These are phyloP conservation scores for Tremella mesenterica DNA, from an alignment of 768 basidiomycete species.

Conservation along the genomic window DNA sequence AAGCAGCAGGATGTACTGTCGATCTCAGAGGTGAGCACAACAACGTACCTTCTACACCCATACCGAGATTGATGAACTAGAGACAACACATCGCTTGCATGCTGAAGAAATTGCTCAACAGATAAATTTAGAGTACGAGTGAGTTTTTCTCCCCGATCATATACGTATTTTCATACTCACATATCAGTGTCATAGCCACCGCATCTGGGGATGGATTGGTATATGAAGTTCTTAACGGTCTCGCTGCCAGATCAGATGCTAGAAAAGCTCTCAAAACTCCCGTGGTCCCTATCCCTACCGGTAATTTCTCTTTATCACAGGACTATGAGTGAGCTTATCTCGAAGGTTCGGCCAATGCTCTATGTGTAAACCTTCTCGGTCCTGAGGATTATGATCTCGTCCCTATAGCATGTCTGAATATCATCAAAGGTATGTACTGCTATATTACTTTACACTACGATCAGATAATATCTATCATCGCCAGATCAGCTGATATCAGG, in stretches of 20 bases:
- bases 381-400: constrained; percentile 40
- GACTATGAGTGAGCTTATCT: not conserved
- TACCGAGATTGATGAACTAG: constrained; percentile 21
- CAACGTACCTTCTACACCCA: not conserved
- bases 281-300: constrained; percentile 43
- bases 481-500: constrained; percentile 11
- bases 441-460: too few species aligned
- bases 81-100: constrained; percentile 41
- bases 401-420: constrained; percentile 38
- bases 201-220: constrained; percentile 44
- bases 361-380: constrained; percentile 40
- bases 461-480: not conserved
- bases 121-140: constrained; percentile 39
- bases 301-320: constrained; percentile 10
- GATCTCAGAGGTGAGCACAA: constrained; percentile 29
- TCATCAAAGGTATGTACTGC: constrained; percentile 42
- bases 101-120: constrained; percentile 37
- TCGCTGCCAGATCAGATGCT: constrained; percentile 40
- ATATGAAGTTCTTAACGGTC: constrained; percentile 44
- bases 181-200: constrained; percentile 35
- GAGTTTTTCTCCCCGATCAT: not conserved
- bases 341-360: constrained; percentile 40
- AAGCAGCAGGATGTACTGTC: constrained; percentile 38
- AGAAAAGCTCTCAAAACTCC: constrained; percentile 38
- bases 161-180: not conserved